Evolutionary conservation across 768 basidiomycete species (phyloP).

Genomic region (Tricholoma sp.): DNA sequence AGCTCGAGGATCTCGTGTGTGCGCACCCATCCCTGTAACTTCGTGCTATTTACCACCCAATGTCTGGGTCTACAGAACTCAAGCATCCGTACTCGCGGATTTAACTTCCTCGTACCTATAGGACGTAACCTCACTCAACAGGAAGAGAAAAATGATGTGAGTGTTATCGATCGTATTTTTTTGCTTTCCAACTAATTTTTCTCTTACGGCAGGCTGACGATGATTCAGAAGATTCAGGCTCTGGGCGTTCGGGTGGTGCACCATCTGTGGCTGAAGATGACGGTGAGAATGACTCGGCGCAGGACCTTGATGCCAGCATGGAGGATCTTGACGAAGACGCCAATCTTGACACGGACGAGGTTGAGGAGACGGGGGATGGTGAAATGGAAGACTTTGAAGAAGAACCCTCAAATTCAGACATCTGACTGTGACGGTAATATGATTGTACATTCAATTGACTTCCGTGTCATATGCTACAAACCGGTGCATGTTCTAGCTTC

Average conservation of each 20-base stretch:
- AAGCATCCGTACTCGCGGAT: conserved; percentile 62
- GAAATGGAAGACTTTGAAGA: conserved; percentile 53
- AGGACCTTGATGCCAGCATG: conserved; percentile 62
- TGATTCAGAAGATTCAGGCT: conserved; percentile 43
- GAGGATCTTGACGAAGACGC: conserved; percentile 48
- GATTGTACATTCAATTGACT: neutral
- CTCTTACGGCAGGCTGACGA: conserved; percentile 36
- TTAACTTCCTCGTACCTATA: conserved; percentile 64
- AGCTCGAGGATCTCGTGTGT: conserved; percentile 71
- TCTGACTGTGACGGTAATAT: neutral
- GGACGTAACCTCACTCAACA: conserved; percentile 68
- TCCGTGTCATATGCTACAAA: neutral
- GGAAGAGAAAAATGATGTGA: conserved; percentile 83
- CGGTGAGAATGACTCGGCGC: conserved; percentile 43
- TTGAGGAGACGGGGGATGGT: conserved; percentile 37
- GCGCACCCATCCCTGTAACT: neutral
- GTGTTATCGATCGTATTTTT: conserved; percentile 11
- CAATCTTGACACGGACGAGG: conserved; percentile 39
- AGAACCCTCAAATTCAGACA: conserved; percentile 30
- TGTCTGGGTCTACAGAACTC: conserved; percentile 37
- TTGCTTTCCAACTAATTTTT: neutral
- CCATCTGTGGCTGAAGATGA: conserved; percentile 42
- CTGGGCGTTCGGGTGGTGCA: conserved; percentile 35
- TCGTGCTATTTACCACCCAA: conserved; percentile 4
- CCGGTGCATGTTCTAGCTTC: neutral